These are phyloP conservation scores for Candida easanensis DNA, from an alignment of 805 yeast genomes.

Conservation along the genomic window DNA sequence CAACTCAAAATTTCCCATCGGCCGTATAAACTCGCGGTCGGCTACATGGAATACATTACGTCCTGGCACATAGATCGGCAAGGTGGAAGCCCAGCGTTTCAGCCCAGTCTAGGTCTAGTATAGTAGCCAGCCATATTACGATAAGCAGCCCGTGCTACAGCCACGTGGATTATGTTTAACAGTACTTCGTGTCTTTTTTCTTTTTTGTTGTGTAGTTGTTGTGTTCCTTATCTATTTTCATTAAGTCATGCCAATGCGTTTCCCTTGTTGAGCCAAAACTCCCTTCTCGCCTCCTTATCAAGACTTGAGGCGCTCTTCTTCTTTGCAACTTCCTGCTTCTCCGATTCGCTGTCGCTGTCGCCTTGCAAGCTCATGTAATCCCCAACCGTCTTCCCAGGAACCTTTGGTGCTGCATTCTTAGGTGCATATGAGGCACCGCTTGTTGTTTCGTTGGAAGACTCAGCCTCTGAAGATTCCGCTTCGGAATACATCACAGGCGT, in stretches of 20 bases:
- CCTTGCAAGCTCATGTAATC: slow-evolving; percentile 17
- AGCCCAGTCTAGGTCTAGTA: too few species aligned
- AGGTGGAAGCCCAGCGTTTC: too few species aligned
- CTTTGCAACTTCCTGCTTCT: slow-evolving; percentile 9
- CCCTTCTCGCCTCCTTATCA: slow-evolving; percentile 25
- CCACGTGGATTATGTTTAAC: too few species aligned
- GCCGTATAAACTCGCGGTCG: too few species aligned
- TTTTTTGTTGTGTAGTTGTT: too few species aligned
- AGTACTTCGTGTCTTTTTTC: too few species aligned
- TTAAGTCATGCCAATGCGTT: slow-evolving; percentile 18
- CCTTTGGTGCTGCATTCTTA: slow-evolving; percentile 5
- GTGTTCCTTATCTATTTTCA: too few species aligned
- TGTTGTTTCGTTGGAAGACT: slow-evolving; percentile 8
- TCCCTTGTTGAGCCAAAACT: slow-evolving; percentile 40
- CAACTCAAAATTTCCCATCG: too few species aligned
- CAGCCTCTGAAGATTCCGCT: slow-evolving; percentile 11
- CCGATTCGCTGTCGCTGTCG: slow-evolving; percentile 26
- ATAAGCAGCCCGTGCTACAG: too few species aligned
- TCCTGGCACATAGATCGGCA: too few species aligned
- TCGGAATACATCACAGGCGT: slow-evolving; percentile 17
- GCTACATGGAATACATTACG: too few species aligned
- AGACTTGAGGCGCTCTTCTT: slow-evolving; percentile 15
- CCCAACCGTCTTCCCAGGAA: slow-evolving; percentile 12
- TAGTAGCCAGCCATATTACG: too few species aligned
- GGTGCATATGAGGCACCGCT: slow-evolving; percentile 3